Percentiles rank a stretch among this genome's conserved stretches.
These are phyloP conservation scores for Termitomyces sp. DNA, from an alignment of 768 basidiomycete species.

Conservation along the genomic window DNA sequence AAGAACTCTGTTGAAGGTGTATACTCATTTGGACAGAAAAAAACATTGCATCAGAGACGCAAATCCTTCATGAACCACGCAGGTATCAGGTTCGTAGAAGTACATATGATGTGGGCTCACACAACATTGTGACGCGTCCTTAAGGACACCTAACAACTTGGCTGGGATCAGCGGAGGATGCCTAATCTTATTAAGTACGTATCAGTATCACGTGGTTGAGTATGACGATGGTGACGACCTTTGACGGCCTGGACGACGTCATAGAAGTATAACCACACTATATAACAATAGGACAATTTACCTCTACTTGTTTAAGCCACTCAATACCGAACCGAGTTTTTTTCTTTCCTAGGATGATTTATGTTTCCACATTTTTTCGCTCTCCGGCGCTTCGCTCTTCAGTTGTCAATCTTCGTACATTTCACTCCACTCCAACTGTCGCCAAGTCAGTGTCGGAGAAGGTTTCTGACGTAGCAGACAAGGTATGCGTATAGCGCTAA, in stretches of 20 bases:
- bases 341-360: slow-evolving; percentile 6
- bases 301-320: neutral
- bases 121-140: neutral
- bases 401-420: slow-evolving; percentile 13
- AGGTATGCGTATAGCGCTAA: slow-evolving; percentile 19
- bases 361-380: slow-evolving; percentile 8
- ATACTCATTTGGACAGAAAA: neutral
- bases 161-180: no score
- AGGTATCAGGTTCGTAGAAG: neutral
- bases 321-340: neutral
- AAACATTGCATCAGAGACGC: neutral
- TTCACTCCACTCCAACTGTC: slow-evolving; percentile 30
- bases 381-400: slow-evolving; percentile 7
- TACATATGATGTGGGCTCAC: neutral
- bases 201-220: neutral
- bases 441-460: slow-evolving; percentile 38
- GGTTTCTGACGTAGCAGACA: slow-evolving; percentile 37
- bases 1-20: neutral
- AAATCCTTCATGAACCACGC: neutral
- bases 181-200: no score
- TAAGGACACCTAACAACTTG: neutral
- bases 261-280: neutral
- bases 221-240: slow-evolving; percentile 9
- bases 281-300: neutral
- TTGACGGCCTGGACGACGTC: slow-evolving; percentile 5